Base-by-base conservation (phyloP, 805 yeast species). In the Allodekkera sacchari region DNA sequence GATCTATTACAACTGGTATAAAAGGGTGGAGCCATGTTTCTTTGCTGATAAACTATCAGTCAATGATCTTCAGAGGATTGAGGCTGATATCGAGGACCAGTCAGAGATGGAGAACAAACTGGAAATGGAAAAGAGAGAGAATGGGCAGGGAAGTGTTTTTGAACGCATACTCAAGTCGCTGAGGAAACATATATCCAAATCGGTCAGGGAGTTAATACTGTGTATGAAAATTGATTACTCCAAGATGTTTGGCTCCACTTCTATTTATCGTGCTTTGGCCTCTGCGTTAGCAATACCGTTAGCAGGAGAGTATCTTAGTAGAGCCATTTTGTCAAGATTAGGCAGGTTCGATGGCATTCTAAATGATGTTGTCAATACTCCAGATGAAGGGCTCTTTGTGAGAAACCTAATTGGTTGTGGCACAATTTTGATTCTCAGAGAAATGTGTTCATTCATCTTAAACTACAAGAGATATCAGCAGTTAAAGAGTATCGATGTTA, bases 1-100 rank as follows among this genome's bases (percentile, higher is more conserved):
- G 25, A 8, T 51, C 3, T 62, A 63, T 39, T 63, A 59, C 35
- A 45, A 46, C 12, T 54, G 58, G 59, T 47, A 53, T 22, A 44
- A 44, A 25, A 37, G 41, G 11, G 46, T 50, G 1, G 61, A 54
- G 31, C 63, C 64, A 1, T 52, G 52, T 33, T 58, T 59, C 30
- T 40, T 55, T 28, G 57, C 61, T 13, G 61, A 55, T 35, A 41
- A 53, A 19, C 26, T 59, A 7, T 47, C 61, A 18, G 11, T 29
- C 20, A 36, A 25, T 28, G 36, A 33, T 22, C 19, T 25, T 5
- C 22, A 24, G 15, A 12, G 28, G 7, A 30, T 30, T 5, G 28
- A 30, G 18, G n/a, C 9, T 7, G 33, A 30, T 11, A 25, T 30
- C 16, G 33, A 30, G 16, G 18, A 24, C 6, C 28, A 30, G 24